Conservation (phyloP, 179 eudicot species). For the Kewa caespitosa region DNA sequence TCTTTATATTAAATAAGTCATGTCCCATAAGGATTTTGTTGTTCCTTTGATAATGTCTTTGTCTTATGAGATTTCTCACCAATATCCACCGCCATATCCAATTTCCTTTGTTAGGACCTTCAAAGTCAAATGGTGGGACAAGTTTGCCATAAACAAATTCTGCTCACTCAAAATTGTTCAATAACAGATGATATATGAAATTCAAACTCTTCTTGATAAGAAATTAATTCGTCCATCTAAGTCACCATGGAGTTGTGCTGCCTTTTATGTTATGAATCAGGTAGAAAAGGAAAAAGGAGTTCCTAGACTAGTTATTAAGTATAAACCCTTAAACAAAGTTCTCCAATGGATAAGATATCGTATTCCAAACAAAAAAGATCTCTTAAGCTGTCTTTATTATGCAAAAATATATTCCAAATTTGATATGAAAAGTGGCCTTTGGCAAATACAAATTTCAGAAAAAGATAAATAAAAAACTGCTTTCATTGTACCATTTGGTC, state of each 20-base stretch:
- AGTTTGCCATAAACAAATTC: not conserved
- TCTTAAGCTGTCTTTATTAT: not conserved
- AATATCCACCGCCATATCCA: not conserved
- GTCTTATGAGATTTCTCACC: not conserved
- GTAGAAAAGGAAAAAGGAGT: constrained; percentile 13
- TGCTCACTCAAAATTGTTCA: not conserved
- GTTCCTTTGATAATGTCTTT: not conserved
- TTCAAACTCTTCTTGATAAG: too few species aligned
- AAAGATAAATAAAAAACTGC: constrained; percentile 12
- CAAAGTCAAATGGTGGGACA: not conserved
- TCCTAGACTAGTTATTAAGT: constrained; percentile 15
- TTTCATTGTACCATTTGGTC: constrained; percentile 15
- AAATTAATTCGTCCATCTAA: too few species aligned
- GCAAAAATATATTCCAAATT: too few species aligned
- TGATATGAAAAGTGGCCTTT: constrained; percentile 10
- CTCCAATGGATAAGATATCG: constrained; percentile 13
- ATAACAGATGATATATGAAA: not conserved
- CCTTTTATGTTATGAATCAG: constrained; percentile 3
- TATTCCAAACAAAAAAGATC: too few species aligned
- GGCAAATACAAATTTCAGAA: constrained; percentile 15
- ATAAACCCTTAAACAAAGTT: constrained; percentile 12
- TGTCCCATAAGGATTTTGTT: not conserved
- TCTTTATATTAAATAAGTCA: not conserved
- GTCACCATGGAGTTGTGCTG: constrained; percentile 6
- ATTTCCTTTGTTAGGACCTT: not conserved